These are phyloP conservation scores for Crepidotus variabilis DNA, from an alignment of 768 basidiomycete genomes.

Conservation along the genomic window DNA sequence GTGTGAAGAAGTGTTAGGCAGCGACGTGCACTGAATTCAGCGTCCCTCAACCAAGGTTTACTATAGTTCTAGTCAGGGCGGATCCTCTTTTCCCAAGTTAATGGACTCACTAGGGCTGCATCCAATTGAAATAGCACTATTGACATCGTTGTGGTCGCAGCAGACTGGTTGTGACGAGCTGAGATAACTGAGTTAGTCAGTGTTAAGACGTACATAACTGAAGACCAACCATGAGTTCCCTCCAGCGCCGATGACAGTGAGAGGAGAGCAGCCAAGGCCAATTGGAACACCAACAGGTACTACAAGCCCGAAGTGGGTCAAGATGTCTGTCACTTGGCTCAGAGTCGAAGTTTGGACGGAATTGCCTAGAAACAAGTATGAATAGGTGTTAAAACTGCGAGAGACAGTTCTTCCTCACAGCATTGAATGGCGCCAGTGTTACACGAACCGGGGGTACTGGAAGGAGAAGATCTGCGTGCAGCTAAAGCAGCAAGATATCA, in stretches of 20 bases:
- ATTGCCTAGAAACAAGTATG: slow-evolving; percentile 20
- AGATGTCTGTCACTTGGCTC: slow-evolving; percentile 13
- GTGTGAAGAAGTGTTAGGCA: too few species aligned
- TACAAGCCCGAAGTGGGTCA: slow-evolving; percentile 28
- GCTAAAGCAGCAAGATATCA: slow-evolving; percentile 17
- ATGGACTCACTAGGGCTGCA: slow-evolving; percentile 35
- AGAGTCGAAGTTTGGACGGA: slow-evolving; percentile 16
- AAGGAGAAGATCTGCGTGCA: slow-evolving; percentile 33
- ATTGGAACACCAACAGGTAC: slow-evolving; percentile 19
- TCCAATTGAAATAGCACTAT: slow-evolving; percentile 36
- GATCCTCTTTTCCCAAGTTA: neutral
- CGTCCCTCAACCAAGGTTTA: neutral
- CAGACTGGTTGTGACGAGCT: slow-evolving; percentile 40
- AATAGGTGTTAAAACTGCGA: neutral
- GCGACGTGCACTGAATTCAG: neutral
- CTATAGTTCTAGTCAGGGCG: neutral
- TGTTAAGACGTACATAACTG: neutral
- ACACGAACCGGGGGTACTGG: slow-evolving; percentile 30
- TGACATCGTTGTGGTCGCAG: slow-evolving; percentile 39
- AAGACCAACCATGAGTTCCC: slow-evolving; percentile 26
- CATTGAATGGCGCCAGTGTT: slow-evolving; percentile 40
- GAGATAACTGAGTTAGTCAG: neutral
- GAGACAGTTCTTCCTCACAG: slow-evolving; percentile 23
- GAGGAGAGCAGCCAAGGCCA: slow-evolving; percentile 33
- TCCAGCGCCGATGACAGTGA: slow-evolving; percentile 27